Conservation (phyloP, 805 yeast species). For the Kregervanrija fluxuum region DNA sequence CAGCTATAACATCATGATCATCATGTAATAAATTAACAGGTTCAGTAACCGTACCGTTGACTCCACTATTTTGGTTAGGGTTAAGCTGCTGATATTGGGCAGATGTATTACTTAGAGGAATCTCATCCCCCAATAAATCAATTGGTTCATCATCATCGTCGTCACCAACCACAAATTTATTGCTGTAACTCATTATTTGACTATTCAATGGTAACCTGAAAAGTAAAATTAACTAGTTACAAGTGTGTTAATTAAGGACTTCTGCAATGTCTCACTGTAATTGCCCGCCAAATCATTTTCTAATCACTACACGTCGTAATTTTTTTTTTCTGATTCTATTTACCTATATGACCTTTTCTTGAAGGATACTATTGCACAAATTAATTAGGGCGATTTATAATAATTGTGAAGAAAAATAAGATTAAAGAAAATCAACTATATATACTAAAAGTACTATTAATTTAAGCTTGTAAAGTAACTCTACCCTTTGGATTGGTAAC, state of each 20-base stretch:
- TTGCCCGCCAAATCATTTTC: too few relatives aligned
- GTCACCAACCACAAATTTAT: slow-evolving; percentile 10
- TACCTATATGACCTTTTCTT: too few relatives aligned
- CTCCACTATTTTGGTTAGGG: not conserved
- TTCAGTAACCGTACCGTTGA: not conserved
- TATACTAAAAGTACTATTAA: slow-evolving; percentile 12
- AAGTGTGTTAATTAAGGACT: too few relatives aligned
- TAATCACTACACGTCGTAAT: too few relatives aligned
- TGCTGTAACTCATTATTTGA: slow-evolving; percentile 7
- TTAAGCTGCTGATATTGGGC: not conserved
- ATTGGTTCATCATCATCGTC: slow-evolving; percentile 12
- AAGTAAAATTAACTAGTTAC: too few relatives aligned
- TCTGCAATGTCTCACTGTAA: too few relatives aligned
- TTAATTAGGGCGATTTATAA: too few relatives aligned
- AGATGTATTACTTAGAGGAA: not conserved
- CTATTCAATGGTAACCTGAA: too few relatives aligned
- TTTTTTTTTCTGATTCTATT: too few relatives aligned
- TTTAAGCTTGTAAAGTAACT: slow-evolving; percentile 94
- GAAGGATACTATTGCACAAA: too few relatives aligned
- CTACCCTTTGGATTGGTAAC: slow-evolving; percentile 99
- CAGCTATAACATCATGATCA: not conserved
- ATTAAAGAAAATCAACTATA: slow-evolving; percentile 7
- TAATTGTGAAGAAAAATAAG: not conserved
- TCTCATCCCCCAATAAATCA: slow-evolving; percentile 15
- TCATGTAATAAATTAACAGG: slow-evolving; percentile 2